Base-by-base conservation (phyloP, 345 rosid genomes). In the Salix koriyanagi region DNA sequence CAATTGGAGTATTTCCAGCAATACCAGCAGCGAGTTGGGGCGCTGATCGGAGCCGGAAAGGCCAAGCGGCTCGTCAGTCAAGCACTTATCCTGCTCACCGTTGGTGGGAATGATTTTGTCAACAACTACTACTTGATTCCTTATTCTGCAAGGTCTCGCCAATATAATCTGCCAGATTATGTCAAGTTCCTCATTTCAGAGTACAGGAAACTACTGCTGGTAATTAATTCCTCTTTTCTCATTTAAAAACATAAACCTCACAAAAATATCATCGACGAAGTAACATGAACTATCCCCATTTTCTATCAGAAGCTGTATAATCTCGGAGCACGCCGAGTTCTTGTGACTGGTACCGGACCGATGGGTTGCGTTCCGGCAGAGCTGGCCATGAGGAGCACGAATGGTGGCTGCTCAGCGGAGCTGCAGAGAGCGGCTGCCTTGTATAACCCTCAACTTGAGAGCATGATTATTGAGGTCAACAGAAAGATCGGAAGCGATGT, bases 31-130 rank as follows among this genome's bases (percentile, higher is more conserved):
- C 84, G 91, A 73, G 83, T 90, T 62, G 65, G 81, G 52, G 85
- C 83, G 41, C 75, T 83, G 1, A 78, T 90, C 9, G 98, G 98
- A 79, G 25, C 73, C 4, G 76, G 36, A 12, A 79, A 80, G 65
- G 70, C 96, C 66, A 83, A 54, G 26, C 67, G 69, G 58, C 91
- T 94, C 13, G 91, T 94, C 39, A 83, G 76, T 68, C 80, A 71
- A 70, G 88, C 91, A 5, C 80, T 89, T 13, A 84, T 87, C 13
- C 87, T 89, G 26, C 78, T 89, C 62, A 89, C 89, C 0, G 88
- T 87, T 1, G 94, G 94, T 0, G 94, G 94, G 44, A 90, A 90
- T 23, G 94, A 90, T 70, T 90, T 90, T 73, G 91, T 90, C 23
- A 90, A 90, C 71, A 90, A 90, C 77, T 90, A 88, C 66, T 90